These are phyloP conservation scores for Fusarium domesticum DNA, from an alignment of 2,329 filamentous ascomycete genomes.

Conservation along the genomic window DNA sequence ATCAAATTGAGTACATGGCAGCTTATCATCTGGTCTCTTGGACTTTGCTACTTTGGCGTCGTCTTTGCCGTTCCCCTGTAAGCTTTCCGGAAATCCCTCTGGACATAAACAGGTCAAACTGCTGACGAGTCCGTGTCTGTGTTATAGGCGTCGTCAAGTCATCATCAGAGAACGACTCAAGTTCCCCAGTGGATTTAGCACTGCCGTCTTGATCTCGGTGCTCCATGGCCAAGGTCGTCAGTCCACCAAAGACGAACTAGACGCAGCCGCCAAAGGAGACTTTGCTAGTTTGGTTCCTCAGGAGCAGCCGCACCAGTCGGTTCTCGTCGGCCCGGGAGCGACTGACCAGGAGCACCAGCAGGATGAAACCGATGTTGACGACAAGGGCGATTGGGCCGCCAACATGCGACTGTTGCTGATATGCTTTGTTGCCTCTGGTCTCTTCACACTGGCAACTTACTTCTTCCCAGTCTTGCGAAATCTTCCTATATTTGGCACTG, in stretches of 20 bases:
- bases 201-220: slow-evolving; percentile 87
- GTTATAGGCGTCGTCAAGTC: slow-evolving; percentile 69
- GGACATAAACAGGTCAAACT: not conserved
- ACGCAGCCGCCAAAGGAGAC: slow-evolving; percentile 36
- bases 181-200: slow-evolving; percentile 94
- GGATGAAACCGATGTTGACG: slow-evolving; percentile 22
- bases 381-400: slow-evolving; percentile 37
- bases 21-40: slow-evolving; percentile 84
- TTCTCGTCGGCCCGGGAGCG: slow-evolving; percentile 25
- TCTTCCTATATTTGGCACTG: slow-evolving; percentile 78
- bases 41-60: slow-evolving; percentile 93
- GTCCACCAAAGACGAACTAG: slow-evolving; percentile 34
- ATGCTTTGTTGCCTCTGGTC: slow-evolving; percentile 57
- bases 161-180: slow-evolving; percentile 89
- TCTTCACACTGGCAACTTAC: slow-evolving; percentile 79
- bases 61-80: slow-evolving; percentile 89
- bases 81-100: slow-evolving; percentile 18
- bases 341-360: slow-evolving; percentile 35
- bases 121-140: not conserved
- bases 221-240: slow-evolving; percentile 63
- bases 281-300: slow-evolving; percentile 44
- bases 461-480: slow-evolving; percentile 83
- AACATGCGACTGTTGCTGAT: slow-evolving; percentile 55
- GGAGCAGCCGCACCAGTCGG: slow-evolving; percentile 19
- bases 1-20: slow-evolving; percentile 70